phyloP scores from a whole-genome alignment of 192 early-diverging fungal genomes.

The Paraglomus occultum region DNA sequence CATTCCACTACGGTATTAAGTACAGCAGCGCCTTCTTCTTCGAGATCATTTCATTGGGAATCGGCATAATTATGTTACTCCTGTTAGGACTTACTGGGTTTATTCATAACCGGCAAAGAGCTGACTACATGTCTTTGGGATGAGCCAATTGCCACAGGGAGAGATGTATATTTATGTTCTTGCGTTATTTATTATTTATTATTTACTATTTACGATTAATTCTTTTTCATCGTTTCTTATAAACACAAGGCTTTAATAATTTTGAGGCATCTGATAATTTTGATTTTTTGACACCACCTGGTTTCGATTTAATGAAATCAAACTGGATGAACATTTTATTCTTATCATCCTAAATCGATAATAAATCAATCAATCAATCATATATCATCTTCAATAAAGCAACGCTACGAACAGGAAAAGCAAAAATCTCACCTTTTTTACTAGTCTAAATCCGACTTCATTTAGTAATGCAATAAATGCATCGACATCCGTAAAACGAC shows the following conservation, averaged over 20 bases:
- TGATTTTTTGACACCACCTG: conserved; percentile 39
- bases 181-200: too few relatives aligned
- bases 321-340: conserved; percentile 98
- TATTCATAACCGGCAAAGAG: too few relatives aligned
- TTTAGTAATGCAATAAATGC: conserved; percentile 73
- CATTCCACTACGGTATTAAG: too few relatives aligned
- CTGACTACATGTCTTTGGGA: too few relatives aligned
- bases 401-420: not conserved
- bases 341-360: conserved; percentile 53
- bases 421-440: conserved; percentile 51
- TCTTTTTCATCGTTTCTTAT: conserved; percentile 51
- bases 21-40: too few relatives aligned
- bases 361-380: not conserved
- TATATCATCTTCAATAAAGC: conserved; percentile 16
- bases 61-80: too few relatives aligned
- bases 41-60: too few relatives aligned
- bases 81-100: too few relatives aligned
- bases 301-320: conserved; percentile 67
- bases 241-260: conserved; percentile 58
- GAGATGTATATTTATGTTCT: too few relatives aligned
- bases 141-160: too few relatives aligned
- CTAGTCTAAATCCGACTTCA: conserved; percentile 73
- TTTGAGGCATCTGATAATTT: conserved; percentile 43
- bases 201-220: too few relatives aligned
- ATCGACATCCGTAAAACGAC: conserved; percentile 78